Base-by-base conservation (phyloP, 106 monocot genomes). In the Allium cepa region DNA sequence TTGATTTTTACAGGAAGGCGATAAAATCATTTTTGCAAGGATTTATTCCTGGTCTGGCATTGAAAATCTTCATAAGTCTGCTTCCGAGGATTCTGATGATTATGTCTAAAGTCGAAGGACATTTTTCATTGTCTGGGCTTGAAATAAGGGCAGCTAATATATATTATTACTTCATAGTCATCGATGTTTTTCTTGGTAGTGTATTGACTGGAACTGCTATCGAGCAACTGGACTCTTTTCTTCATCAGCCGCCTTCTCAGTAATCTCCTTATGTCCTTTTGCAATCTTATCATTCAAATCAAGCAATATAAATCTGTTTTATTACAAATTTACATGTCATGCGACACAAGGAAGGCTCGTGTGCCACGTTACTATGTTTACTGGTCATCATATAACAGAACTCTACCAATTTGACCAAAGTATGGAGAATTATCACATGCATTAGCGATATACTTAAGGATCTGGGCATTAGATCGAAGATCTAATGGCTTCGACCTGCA, bases 1-100 rank as follows among this genome's bases (percentile, higher is more conserved):
- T 47, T 18, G 50, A 49, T 64, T 48, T 49, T 18, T 71, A 18
- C 50, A 71, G 71, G 48, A 71, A 71, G 71, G 13, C 75, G n/a
- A 62, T 75, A 49, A 80, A 80, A 63, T 80, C 80, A 50, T 80
- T 80, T 17, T 66, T 80, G 14, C 80, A 80, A 71, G 80, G 80
- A 47, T 75, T 80, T 76, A 71, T 80, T 53, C 80, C 75, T 67
- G 80, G 80, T 45, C 60, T 80, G 18, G 80, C 72, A 8, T 63
- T 80, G 17, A 80, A 80, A 63, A 67, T 75, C 45, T 80, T 80
- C 47, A 50, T 80, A 15, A 71, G 64, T 15, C 58, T 80, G 7
- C 61, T 80, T 46, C 80, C 75, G 13, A 76, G 66, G 26, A 58
- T 80, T 47, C 53, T 80, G 56, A 75, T 80, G 80, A 28, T 76